Evolutionary conservation across 2,329 filamentous ascomycete genomes (phyloP).

Genomic region (Juglanconis oblonga): DNA sequence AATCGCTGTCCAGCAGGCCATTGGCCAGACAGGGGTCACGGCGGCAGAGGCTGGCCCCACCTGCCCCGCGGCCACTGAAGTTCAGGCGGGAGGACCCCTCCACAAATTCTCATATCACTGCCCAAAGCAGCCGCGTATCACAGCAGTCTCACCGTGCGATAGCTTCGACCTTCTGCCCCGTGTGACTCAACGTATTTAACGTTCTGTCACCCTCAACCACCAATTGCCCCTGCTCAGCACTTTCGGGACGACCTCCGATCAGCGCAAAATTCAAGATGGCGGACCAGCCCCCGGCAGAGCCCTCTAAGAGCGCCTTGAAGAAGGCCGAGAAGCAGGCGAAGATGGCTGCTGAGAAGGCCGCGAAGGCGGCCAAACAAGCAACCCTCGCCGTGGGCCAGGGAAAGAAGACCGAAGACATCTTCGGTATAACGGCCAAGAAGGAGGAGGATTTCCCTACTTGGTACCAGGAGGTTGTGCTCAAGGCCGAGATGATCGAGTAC

Average conservation of each 20-base stretch:
- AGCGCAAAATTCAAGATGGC: slow-evolving; percentile 23
- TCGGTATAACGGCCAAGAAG: slow-evolving; percentile 85
- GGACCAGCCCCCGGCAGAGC: slow-evolving; percentile 29
- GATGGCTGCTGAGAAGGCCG: slow-evolving; percentile 59
- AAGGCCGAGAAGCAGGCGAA: slow-evolving; percentile 65
- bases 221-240: not conserved
- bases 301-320: slow-evolving; percentile 62
- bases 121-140: not conserved
- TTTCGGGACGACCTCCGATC: not conserved
- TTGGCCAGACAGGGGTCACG: not conserved
- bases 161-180: not conserved
- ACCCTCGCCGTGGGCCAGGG: slow-evolving; percentile 51
- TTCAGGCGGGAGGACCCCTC: not conserved
- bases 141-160: not conserved
- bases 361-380: slow-evolving; percentile 58
- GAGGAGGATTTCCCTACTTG: slow-evolving; percentile 74
- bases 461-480: slow-evolving; percentile 97
- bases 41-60: not conserved
- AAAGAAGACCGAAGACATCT: slow-evolving; percentile 66
- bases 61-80: slow-evolving; percentile 1
- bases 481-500: slow-evolving; percentile 97
- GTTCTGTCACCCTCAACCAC: not conserved
- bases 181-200: slow-evolving; percentile 5
- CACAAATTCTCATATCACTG: not conserved
- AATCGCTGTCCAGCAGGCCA: not conserved